Base-by-base conservation (phyloP, 2,329 filamentous ascomycete genomes). In the Beauveria sp. region DNA sequence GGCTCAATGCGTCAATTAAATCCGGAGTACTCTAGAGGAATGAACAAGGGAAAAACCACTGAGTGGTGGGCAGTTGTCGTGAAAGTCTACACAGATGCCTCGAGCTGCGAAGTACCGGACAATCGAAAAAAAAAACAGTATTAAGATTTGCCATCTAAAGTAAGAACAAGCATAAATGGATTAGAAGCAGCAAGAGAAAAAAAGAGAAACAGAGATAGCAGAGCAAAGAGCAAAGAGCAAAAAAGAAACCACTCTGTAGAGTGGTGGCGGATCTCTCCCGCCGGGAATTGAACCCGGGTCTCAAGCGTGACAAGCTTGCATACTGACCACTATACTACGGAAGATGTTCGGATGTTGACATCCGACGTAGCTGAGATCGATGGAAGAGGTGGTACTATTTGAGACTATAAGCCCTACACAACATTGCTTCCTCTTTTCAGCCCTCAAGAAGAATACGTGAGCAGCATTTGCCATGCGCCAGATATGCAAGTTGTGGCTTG, bases 331-430 rank as follows among this genome's bases (percentile, higher is more conserved):
- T 54, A 54, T 54, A 54, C 51, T 54, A 54, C 51, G 51, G 51
- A 54, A 59, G 56, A 59, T 50, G 46, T 59, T 51, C 48, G 48
- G 56, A 43, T 60, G 56, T 60, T 51, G 48, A 7, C 56, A 60
- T 43, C 56, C 48, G 48, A 51, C 57, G 57, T 60, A 60, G 57
- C 38, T 48, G 57, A 60, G 57, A 60, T 60, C 48, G 57, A 60
- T 60, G 38, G 2, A 18, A 22, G 20, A 1, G 1, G 5, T 0
- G n/a, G 22, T 18, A 2, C n/a, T 45, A 60, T 60, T 45, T 24
- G 5, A 0, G 6, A 2, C 10, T 50, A 50, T 50, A 50, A 43
- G 7, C 18, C 42, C 34, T 5, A 6, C 1, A 6, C 12, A 6
- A 3, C 14, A 6, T 38, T 16, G 14, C 2, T 38, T 6, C 34